Conservation (phyloP, 306 rosid species). For the Sophora flavescens region DNA sequence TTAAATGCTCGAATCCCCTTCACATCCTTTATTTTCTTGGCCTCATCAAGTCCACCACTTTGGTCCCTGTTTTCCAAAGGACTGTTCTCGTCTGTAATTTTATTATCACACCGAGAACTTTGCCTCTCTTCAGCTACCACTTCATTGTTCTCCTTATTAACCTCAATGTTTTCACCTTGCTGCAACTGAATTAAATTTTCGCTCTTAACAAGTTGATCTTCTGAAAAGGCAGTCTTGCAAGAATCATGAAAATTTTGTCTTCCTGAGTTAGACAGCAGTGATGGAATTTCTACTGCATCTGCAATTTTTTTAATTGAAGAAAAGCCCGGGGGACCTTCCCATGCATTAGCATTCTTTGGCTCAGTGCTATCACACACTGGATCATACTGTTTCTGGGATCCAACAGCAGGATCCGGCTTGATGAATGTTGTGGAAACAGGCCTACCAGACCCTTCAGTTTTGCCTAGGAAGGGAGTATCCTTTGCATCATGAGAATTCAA, state of each 20-base stretch:
- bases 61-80: conserved; percentile 58
- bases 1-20: conserved; percentile 87
- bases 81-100: conserved; percentile 60
- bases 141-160: conserved; percentile 49
- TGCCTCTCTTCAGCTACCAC: conserved; percentile 49
- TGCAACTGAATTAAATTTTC: conserved; percentile 48
- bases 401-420: conserved; percentile 58
- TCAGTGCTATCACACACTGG: conserved; percentile 58
- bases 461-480: conserved; percentile 51
- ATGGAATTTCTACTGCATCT: conserved; percentile 48
- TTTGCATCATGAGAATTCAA: conserved; percentile 55
- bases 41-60: conserved; percentile 66
- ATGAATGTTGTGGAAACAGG: conserved; percentile 53
- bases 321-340: conserved; percentile 44
- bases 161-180: conserved; percentile 45
- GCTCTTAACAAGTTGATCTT: conserved; percentile 49
- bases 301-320: conserved; percentile 50
- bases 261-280: conserved; percentile 48
- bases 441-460: conserved; percentile 54
- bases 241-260: conserved; percentile 47
- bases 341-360: conserved; percentile 56
- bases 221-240: conserved; percentile 46
- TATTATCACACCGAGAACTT: conserved; percentile 59
- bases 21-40: conserved; percentile 75
- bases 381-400: conserved; percentile 62